These are phyloP conservation scores for Metschnikowia aberdeeniae DNA, from an alignment of 805 yeast species.

Conservation along the genomic window DNA sequence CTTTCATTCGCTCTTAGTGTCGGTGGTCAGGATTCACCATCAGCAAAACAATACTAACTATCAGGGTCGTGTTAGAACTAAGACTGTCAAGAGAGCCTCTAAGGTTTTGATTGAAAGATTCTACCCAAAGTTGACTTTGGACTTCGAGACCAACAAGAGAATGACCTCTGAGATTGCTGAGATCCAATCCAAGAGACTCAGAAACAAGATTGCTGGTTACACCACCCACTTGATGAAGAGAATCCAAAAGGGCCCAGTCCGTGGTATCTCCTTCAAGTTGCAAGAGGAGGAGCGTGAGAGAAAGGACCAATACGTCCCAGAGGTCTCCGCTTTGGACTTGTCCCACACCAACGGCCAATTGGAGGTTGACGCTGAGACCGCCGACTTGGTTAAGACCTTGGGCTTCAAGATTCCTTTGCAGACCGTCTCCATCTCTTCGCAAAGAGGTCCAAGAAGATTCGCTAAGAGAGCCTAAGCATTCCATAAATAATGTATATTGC, in stretches of 20 bases:
- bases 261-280: constrained; percentile 99
- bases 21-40: not conserved
- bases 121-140: constrained; percentile 99
- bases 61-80: constrained; percentile 99
- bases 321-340: constrained; percentile 98
- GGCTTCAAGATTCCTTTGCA: constrained; percentile 85
- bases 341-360: constrained; percentile 93
- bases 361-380: constrained; percentile 96
- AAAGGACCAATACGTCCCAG: constrained; percentile 99
- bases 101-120: constrained; percentile 98
- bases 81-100: constrained; percentile 99
- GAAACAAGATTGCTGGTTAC: constrained; percentile 99
- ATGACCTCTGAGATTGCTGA: constrained; percentile 97
- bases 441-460: constrained; percentile 87
- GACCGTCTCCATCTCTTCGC: constrained; percentile 82
- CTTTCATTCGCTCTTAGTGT: not conserved
- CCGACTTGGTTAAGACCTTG: constrained; percentile 87
- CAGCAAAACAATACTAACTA: constrained; percentile 19
- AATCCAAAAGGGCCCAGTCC: constrained; percentile 99
- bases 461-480: constrained; percentile 74
- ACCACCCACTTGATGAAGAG: constrained; percentile 99
- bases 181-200: constrained; percentile 98
- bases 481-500: constrained; percentile 20
- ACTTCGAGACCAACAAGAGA: constrained; percentile 99
- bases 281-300: constrained; percentile 99